Evolutionary conservation across 2,329 filamentous ascomycete genomes (phyloP), one percentile per base, ranked within the genome.

Genomic region (Beauveria brongniartii): DNA sequence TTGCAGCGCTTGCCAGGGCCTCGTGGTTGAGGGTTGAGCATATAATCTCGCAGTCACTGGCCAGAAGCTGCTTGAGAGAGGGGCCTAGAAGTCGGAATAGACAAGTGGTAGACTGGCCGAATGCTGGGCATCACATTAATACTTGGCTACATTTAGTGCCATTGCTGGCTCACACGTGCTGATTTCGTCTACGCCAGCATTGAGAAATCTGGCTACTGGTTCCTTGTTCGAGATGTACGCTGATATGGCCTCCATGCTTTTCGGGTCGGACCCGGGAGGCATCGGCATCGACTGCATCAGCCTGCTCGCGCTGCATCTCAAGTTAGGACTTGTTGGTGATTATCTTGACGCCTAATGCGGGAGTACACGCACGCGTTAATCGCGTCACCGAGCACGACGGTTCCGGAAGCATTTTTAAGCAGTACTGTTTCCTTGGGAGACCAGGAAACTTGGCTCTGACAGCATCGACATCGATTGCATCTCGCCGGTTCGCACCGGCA

Each of bases 391-490:
- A 61, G 43, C 14, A 55, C 28, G 6, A 61, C 34, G 48, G 61
- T 59, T 10, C 61, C 61, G 3, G 61, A 53, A 18, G 37, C 61
- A 61, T 63, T 63, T 20, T 63, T 61, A 5, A 63, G 34, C 6
- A 51, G 48, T 3, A 10, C 48, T 1, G 48, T 51, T 51, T n/a
- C 48, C 20, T 51, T 8, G 48, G 28, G 7, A 51, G 48, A 30
- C 48, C 48, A 3, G 48, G 48, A 10, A 51, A 51, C 5, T n/a
- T 28, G 20, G 48, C 48, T 37, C 48, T 51, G 28, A 51, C 34
- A 9, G 34, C n/a, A 3, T 30, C 10, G 28, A 37, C 12, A 37
- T 51, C 22, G 48, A 51, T 14, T n/a, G 28, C 48, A 37, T 51
- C n/a, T 51, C 22, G 28, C 14, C 9, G 28, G n/a, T n/a, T 51